Conservation (phyloP, 225 moss, liverwort and hornwort genomes). For the Physcomitrellopsis africana region DNA sequence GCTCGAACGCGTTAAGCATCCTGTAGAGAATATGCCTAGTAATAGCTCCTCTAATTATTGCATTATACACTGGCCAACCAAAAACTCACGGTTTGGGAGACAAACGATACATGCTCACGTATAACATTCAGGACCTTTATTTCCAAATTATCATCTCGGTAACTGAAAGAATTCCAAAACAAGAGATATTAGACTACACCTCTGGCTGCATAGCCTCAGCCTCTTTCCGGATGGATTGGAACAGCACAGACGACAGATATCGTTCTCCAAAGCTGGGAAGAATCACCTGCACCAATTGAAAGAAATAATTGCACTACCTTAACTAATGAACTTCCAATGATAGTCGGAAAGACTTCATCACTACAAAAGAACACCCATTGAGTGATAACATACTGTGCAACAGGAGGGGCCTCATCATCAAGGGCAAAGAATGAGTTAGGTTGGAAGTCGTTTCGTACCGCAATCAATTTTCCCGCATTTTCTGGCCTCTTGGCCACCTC, state of each 20-base stretch:
- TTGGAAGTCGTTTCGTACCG: constrained; percentile 39
- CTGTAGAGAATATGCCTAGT: neutral
- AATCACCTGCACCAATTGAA: constrained; percentile 51
- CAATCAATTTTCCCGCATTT: constrained; percentile 74
- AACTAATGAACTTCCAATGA: neutral
- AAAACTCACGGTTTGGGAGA: neutral
- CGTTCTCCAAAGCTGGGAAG: constrained; percentile 85
- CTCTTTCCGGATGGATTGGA: constrained; percentile 80
- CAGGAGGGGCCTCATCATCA: neutral
- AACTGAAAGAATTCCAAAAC: neutral
- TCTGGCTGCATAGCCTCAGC: constrained; percentile 82
- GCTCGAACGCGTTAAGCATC: neutral
- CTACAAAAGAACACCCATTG: neutral
- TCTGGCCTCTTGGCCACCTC: constrained; percentile 78
- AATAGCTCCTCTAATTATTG: neutral
- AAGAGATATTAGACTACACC: constrained; percentile 33
- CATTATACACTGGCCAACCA: neutral
- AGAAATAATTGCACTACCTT: neutral
- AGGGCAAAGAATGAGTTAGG: neutral
- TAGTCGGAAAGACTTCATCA: neutral
- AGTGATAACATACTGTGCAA: neutral
- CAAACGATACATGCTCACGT: neutral
- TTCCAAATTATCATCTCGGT: neutral
- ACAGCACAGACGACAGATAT: constrained; percentile 75
- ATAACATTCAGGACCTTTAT: neutral